Percentiles rank a stretch among this genome's conserved stretches.
These are phyloP conservation scores for Alternaria consortialis DNA, from an alignment of 2,329 filamentous ascomycete genomes.

Conservation along the genomic window DNA sequence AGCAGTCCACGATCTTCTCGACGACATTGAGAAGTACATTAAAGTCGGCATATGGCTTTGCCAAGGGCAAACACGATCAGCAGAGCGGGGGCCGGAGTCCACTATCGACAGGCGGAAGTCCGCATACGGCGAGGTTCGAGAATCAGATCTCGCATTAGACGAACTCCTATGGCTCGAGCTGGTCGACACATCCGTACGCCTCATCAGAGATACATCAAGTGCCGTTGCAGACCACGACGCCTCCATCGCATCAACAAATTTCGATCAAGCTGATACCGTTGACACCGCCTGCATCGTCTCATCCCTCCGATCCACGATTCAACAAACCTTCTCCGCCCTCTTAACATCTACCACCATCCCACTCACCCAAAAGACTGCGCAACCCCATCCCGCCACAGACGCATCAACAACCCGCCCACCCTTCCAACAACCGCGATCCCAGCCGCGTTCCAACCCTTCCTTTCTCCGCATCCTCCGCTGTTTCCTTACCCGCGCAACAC, in stretches of 20 bases:
- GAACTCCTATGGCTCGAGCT: conserved; percentile 73
- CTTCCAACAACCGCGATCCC: conserved; percentile 28
- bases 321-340: conserved; percentile 88
- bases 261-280: conserved; percentile 41
- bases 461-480: conserved; percentile 90
- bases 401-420: conserved; percentile 27
- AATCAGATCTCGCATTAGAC: conserved; percentile 67
- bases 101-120: conserved; percentile 53
- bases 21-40: conserved; percentile 85
- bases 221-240: conserved; percentile 58
- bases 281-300: conserved; percentile 70
- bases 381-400: conserved; percentile 38
- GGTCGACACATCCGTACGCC: conserved; percentile 68
- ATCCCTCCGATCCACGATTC: conserved; percentile 80
- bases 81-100: conserved; percentile 45
- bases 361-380: conserved; percentile 22
- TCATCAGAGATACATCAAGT: conserved; percentile 56
- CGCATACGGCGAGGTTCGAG: conserved; percentile 56
- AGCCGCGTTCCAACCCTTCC: conserved; percentile 67
- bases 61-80: conserved; percentile 78
- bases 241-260: conserved; percentile 36
- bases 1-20: conserved; percentile 76
- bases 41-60: conserved; percentile 97
- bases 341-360: conserved; percentile 70
- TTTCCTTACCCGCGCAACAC: conserved; percentile 84